These are phyloP conservation scores for Leucosporidium scottii DNA, from an alignment of 768 basidiomycete genomes.

Conservation along the genomic window DNA sequence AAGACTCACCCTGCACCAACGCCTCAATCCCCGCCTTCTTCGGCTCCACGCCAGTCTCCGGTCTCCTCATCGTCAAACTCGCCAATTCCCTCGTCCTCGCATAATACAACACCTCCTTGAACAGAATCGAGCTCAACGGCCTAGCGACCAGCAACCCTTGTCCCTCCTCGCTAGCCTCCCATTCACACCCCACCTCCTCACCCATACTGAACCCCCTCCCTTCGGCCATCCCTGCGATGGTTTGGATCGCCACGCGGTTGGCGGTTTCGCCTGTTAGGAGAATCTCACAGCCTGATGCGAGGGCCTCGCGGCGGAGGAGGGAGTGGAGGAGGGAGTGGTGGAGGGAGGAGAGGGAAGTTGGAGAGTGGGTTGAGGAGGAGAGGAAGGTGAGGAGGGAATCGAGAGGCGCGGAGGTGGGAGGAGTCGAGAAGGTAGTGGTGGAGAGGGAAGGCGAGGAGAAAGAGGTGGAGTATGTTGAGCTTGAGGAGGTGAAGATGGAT, in stretches of 20 bases:
- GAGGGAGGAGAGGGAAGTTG: slow-evolving; percentile 19
- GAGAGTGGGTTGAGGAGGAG: slow-evolving; percentile 7
- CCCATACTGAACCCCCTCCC: slow-evolving; percentile 25
- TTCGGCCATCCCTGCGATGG: slow-evolving; percentile 12
- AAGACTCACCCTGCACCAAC: slow-evolving; percentile 26
- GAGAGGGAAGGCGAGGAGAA: not conserved
- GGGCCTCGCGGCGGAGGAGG: slow-evolving; percentile 10
- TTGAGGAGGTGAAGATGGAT: slow-evolving; percentile 3
- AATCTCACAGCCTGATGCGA: slow-evolving; percentile 3
- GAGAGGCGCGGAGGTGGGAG: not conserved
- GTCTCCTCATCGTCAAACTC: slow-evolving; percentile 4
- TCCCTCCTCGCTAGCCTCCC: not conserved
- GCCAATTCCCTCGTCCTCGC: not conserved
- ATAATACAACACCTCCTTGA: slow-evolving; percentile 10
- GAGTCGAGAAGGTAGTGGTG: not conserved
- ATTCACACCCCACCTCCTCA: slow-evolving; percentile 21
- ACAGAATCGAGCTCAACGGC: slow-evolving; percentile 8
- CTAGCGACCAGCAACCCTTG: slow-evolving; percentile 9
- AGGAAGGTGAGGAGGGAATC: slow-evolving; percentile 4
- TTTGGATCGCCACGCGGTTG: slow-evolving; percentile 26
- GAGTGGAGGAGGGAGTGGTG: slow-evolving; percentile 10
- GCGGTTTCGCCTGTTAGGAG: slow-evolving; percentile 25
- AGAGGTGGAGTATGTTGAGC: not conserved
- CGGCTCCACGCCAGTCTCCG: slow-evolving; percentile 14
- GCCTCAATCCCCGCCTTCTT: slow-evolving; percentile 26